A percentile compares a stretch with the other conserved stretches of the same genome.
phyloP scores from a whole-genome alignment of 345 rosid genomes.

The Eutrema japonicum region DNA sequence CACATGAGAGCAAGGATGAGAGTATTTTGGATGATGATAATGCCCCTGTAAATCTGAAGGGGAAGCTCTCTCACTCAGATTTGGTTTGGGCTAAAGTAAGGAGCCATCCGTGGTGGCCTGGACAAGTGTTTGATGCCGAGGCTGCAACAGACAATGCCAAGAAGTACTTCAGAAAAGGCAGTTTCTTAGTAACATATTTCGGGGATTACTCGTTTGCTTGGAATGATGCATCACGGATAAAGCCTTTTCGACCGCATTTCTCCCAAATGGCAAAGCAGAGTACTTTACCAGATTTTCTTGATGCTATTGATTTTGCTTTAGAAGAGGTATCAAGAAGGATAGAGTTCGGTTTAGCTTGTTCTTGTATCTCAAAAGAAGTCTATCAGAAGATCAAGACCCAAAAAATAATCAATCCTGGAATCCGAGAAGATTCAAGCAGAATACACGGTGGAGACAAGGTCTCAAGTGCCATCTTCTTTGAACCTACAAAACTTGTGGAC shows the following conservation, averaged over 20 bases:
- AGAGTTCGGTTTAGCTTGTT: constrained; percentile 74
- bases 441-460: constrained; percentile 57
- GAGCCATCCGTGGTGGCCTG: constrained; percentile 98
- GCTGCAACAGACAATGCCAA: constrained; percentile 63
- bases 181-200: constrained; percentile 64
- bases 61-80: constrained; percentile 52
- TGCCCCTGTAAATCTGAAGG: constrained; percentile 17
- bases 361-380: constrained; percentile 61
- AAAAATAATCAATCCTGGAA: constrained; percentile 63
- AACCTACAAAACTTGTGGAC: constrained; percentile 58
- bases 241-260: constrained; percentile 67
- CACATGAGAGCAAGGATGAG: constrained; percentile 28
- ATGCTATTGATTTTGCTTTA: constrained; percentile 71
- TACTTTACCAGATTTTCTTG: constrained; percentile 47
- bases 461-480: constrained; percentile 52
- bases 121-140: constrained; percentile 64
- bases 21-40: constrained; percentile 14
- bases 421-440: constrained; percentile 49
- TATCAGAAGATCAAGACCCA: constrained; percentile 53
- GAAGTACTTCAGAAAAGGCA: constrained; percentile 60
- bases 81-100: constrained; percentile 90
- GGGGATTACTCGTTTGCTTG: constrained; percentile 81
- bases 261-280: constrained; percentile 67
- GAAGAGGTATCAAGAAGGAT: constrained; percentile 76
- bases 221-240: constrained; percentile 63